Conservation (phyloP, 768 basidiomycete genomes). For the Suillus subaureus region DNA sequence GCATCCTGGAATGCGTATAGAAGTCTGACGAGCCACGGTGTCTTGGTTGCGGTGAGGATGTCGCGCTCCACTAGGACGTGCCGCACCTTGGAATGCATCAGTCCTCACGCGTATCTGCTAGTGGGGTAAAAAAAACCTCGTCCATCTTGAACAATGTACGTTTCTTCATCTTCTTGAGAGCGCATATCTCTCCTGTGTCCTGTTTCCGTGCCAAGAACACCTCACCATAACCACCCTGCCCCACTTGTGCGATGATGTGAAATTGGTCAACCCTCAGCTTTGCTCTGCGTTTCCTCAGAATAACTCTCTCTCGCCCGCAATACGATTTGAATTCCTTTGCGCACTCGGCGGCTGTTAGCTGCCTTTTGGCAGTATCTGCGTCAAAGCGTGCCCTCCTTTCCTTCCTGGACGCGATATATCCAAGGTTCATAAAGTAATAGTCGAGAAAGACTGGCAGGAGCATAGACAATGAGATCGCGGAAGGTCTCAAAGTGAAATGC, state of each 20-base stretch:
- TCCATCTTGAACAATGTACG: conserved; percentile 97
- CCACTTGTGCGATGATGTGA: conserved; percentile 97
- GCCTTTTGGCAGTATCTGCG: conserved; percentile 72
- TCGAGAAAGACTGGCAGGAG: conserved; percentile 81
- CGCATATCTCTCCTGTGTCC: conserved; percentile 95
- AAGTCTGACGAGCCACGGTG: conserved; percentile 93
- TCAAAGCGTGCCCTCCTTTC: conserved; percentile 84
- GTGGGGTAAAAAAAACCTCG: conserved; percentile 59
- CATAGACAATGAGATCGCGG: conserved; percentile 12
- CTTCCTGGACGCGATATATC: conserved; percentile 85
- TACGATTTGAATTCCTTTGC: conserved; percentile 89
- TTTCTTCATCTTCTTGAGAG: conserved; percentile 97
- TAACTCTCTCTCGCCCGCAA: conserved; percentile 88
- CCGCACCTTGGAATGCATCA: conserved; percentile 63
- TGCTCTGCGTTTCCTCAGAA: conserved; percentile 89
- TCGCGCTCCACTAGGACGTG: conserved; percentile 98
- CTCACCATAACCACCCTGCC: conserved; percentile 98
- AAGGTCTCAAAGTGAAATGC: conserved; percentile 29
- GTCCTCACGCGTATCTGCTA: conserved; percentile 3
- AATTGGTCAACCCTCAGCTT: conserved; percentile 95
- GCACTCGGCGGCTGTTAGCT: conserved; percentile 55
- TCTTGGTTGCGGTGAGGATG: conserved; percentile 95
- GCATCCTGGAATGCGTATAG: conserved; percentile 97
- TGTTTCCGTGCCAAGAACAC: conserved; percentile 95
- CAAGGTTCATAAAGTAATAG: conserved; percentile 96